Evolutionary conservation across 345 rosid species (phyloP).

Genomic region (Physaria fendleri): DNA sequence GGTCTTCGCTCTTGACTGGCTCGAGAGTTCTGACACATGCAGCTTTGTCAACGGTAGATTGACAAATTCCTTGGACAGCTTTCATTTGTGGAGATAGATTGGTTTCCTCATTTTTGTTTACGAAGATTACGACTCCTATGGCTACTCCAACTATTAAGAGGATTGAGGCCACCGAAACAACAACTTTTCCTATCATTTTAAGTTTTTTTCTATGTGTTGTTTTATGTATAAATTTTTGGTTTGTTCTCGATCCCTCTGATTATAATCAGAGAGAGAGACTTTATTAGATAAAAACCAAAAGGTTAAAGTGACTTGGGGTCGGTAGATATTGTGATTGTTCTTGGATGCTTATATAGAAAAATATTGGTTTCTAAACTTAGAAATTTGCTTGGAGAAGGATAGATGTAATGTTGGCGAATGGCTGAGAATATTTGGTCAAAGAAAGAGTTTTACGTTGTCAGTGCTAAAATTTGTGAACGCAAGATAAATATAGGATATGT

Average conservation of each 20-base stretch:
- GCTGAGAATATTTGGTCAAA: too few relatives aligned
- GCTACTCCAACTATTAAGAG: slow-evolving; percentile 41
- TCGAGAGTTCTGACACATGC: slow-evolving; percentile 43
- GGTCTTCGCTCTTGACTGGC: too few relatives aligned
- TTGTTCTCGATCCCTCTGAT: slow-evolving; percentile 18
- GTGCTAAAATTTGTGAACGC: too few relatives aligned
- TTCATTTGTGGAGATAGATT: too few relatives aligned
- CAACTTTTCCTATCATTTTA: slow-evolving; percentile 31
- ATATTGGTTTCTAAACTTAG: slow-evolving; percentile 16
- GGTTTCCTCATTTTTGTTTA: not conserved
- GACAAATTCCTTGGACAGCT: slow-evolving; percentile 39
- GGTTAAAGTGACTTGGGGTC: slow-evolving; percentile 24
- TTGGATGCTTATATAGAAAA: slow-evolving; percentile 5
- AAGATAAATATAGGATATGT: too few relatives aligned
- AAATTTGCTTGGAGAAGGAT: too few relatives aligned
- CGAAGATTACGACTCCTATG: slow-evolving; percentile 32
- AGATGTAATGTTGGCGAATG: too few relatives aligned
- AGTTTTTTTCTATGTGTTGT: not conserved
- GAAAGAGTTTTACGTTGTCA: too few relatives aligned
- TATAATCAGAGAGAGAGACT: slow-evolving; percentile 24
- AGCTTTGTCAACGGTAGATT: slow-evolving; percentile 39
- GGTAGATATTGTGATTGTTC: not conserved
- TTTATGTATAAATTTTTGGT: not conserved
- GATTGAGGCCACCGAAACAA: slow-evolving; percentile 42
- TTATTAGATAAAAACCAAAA: slow-evolving; percentile 26